These are phyloP conservation scores for Saturnispora sanitii DNA, from an alignment of 805 yeast species.

Conservation along the genomic window DNA sequence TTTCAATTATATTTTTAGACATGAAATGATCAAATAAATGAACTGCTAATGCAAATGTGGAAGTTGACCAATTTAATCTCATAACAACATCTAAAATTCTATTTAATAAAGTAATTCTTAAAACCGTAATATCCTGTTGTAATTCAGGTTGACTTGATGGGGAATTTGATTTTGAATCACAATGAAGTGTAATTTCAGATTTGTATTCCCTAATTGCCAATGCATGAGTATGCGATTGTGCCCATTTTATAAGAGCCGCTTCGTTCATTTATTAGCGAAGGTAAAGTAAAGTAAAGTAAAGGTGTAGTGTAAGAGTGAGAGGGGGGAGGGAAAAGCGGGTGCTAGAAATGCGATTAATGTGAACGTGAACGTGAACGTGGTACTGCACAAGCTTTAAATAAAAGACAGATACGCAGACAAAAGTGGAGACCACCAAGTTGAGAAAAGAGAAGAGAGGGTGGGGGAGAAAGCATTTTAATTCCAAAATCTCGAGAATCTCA, in stretches of 20 bases:
- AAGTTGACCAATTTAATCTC: constrained; percentile 23
- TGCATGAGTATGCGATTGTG: constrained; percentile 24
- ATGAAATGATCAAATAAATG: constrained; percentile 32
- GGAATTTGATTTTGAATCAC: constrained; percentile 25
- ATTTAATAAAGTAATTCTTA: constrained; percentile 22
- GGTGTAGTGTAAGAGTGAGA: background rate
- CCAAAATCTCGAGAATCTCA: too few relatives aligned
- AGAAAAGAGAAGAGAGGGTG: too few relatives aligned
- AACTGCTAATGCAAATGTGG: constrained; percentile 31
- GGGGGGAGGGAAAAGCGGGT: background rate
- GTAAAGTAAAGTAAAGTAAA: background rate
- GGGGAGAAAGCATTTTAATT: too few relatives aligned
- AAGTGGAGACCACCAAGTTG: too few relatives aligned
- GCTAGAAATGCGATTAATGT: too few relatives aligned
- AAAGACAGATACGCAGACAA: too few relatives aligned
- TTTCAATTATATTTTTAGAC: constrained; percentile 26
- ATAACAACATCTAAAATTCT: constrained; percentile 25
- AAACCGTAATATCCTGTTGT: constrained; percentile 12
- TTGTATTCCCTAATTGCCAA: constrained; percentile 22
- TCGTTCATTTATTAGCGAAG: background rate
- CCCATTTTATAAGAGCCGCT: constrained; percentile 6
- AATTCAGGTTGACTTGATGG: constrained; percentile 12
- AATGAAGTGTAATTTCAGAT: constrained; percentile 21
- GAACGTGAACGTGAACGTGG: too few relatives aligned
- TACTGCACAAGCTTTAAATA: too few relatives aligned